Base-by-base conservation (phyloP, 805 yeast species). In the Candida anglica region DNA sequence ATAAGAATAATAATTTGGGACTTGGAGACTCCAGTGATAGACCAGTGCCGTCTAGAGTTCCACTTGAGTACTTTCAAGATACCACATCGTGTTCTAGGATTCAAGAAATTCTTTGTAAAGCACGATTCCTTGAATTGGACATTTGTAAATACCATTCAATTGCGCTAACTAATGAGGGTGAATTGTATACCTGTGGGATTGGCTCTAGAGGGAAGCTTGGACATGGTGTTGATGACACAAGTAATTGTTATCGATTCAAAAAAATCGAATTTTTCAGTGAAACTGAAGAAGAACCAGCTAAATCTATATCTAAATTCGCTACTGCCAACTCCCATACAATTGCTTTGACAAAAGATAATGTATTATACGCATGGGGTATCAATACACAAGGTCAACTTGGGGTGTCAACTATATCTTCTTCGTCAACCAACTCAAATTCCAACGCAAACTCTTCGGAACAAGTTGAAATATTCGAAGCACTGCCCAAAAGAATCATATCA, bases 301-400 rank as follows among this genome's bases (percentile, higher is more conserved):
- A n/a, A n/a, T n/a, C n/a, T n/a, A n/a, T n/a, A n/a, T n/a, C n/a
- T n/a, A 58, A 52, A 11, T 58, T 77, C 2, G 75, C 73, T 1
- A 52, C 79, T 1, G 78, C 87, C 33, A 75, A 77, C 44, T 82
- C 83, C 46, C 95, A 86, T 50, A 63, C 86, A 0, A 46, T 87
- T 7, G 81, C 73, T 0, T 44, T 84, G 15, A 72, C 82, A 0
- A 47, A 59, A 0, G 44, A 56, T 11, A 77, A 78, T 24, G 69
- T 70, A n/a, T 61, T 86, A 2, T 82, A 67, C 41, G 58, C 88
- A 0, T 89, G 96, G 95, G 97, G 97, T 0, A 67, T 77, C 40
- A 86, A 86, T 47, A 63, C 69, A 13, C 70, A 56, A 51, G 73
- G 72, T n/a, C 94, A 85, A 50, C 55, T 86, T 15, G 95, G 95